Evolutionary conservation across 2,329 filamentous ascomycete species (phyloP), one percentile per base, ranked within the genome.

Genomic region (Paracamarosporium sp.): DNA sequence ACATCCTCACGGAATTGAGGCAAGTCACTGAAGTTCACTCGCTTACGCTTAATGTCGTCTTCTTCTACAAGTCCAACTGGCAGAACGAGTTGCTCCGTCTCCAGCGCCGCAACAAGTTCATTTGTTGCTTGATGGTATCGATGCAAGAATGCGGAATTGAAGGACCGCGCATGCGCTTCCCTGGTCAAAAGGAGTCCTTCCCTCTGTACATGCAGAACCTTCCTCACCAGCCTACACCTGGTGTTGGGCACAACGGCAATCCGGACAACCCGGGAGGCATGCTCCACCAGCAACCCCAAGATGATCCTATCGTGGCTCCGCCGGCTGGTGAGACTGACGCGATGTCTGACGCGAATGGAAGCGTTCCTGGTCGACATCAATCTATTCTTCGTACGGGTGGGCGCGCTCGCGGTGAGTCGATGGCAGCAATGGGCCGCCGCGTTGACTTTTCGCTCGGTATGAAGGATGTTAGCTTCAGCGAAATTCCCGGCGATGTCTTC

Each of bases 21-120:
- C 87, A 88, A 8, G 88, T 98, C 50, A 87, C 89, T 24, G 89
- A 97, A 67, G 91, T 93, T 33, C 92, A 94, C 73, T 91, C 90
- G 5, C 89, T 96, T 70, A 93, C 88, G 4, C 85, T 97, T 70
- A 97, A 97, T 76, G 88, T 98, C 55, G 89, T 97, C 70, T 97
- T 97, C 82, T 97, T 97, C 82, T 96, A 97, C 85, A 97, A 97
- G 77, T 92, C 90, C 57, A 97, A 94, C 76, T 97, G 91, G 86
- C 94, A 98, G 74, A 97, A 97, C 73, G 94, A 98, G 74, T 83
- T 96, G 43, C 83, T 97, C 24, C 93, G 94, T 79, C 85, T 98
- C 2, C 91, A 90, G 66, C 87, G 94, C 17, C 91, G 95, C 69
- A 97, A 97, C 83, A 95, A 93, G 73, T 97, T 98, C 77, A 93